These are phyloP conservation scores for Trichoderma gamsii DNA, from an alignment of 495 filamentous ascomycete genomes.

Conservation along the genomic window DNA sequence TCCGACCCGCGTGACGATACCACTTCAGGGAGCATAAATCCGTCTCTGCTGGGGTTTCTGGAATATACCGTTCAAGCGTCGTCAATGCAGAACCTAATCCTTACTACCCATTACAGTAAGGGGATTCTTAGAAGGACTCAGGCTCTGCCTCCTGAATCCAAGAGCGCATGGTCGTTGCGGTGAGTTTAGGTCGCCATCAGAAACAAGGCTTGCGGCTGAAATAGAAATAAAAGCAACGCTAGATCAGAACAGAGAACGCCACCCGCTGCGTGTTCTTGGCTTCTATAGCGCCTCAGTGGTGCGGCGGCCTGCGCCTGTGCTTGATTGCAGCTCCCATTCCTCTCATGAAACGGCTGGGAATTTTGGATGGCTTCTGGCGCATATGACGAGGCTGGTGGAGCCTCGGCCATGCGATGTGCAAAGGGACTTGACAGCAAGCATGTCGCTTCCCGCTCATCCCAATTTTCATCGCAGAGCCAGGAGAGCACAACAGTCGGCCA, in stretches of 20 bases:
- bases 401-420: neutral
- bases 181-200: neutral
- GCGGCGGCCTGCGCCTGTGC: neutral
- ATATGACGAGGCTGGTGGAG: constrained; percentile 6
- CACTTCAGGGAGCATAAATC: neutral
- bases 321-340: neutral
- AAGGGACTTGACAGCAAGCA: neutral
- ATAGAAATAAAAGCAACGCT: neutral
- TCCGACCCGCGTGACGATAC: constrained; percentile 2
- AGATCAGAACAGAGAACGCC: neutral
- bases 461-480: neutral
- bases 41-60: neutral
- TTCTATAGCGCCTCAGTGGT: neutral
- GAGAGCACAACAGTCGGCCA: constrained; percentile 11
- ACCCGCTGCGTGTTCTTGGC: neutral
- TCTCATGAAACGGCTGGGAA: neutral
- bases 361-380: neutral
- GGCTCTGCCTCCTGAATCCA: neutral
- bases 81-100: neutral
- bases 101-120: constrained; percentile 1
- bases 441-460: constrained; percentile 11
- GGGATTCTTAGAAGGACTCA: neutral
- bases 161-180: neutral
- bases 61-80: neutral
- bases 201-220: constrained; percentile 8